A percentile compares a stretch with the other conserved stretches of the same genome.
Evolutionary conservation across 768 basidiomycete species (phyloP).

Genomic region (Tulasnella sp.): DNA sequence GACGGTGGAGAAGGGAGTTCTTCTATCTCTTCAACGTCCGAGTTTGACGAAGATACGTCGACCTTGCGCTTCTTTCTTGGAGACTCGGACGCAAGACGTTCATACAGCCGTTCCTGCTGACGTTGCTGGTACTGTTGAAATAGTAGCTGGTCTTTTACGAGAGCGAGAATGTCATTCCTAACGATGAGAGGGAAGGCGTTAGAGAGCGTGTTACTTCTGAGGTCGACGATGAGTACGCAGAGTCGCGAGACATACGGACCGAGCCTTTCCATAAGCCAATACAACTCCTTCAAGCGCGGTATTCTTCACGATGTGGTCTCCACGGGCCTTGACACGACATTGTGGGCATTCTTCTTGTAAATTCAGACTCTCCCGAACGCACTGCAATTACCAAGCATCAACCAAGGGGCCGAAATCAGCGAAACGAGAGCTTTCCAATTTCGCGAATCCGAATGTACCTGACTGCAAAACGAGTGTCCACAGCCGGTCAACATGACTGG

Average conservation of each 20-base stretch:
- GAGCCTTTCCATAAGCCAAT: conserved; percentile 59
- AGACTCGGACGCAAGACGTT: not conserved
- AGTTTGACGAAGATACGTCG: not conserved
- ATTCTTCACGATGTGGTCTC: conserved; percentile 60
- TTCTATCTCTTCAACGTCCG: not conserved
- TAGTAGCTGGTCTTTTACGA: not conserved
- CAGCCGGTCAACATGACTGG: conserved; percentile 61
- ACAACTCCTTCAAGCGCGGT: conserved; percentile 62
- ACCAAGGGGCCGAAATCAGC: not conserved
- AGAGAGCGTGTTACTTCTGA: not conserved
- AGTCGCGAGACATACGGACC: conserved; percentile 39
- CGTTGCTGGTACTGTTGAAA: not conserved
- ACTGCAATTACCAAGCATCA: conserved; percentile 40
- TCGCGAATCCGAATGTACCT: conserved; percentile 38
- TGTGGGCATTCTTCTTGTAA: conserved; percentile 62
- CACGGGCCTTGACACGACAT: conserved; percentile 53
- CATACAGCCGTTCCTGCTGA: not conserved
- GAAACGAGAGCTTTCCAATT: too few relatives aligned
- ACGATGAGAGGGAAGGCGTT: not conserved
- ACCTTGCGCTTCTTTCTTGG: not conserved
- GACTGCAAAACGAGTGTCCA: conserved; percentile 77
- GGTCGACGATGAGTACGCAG: not conserved
- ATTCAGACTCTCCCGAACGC: conserved; percentile 53
- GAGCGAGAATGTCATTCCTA: not conserved
- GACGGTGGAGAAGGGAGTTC: not conserved